A percentile compares a stretch with the other conserved stretches of the same genome.
Evolutionary conservation across 495 filamentous ascomycete genomes (phyloP).

Genomic region (Penicillium taxi): DNA sequence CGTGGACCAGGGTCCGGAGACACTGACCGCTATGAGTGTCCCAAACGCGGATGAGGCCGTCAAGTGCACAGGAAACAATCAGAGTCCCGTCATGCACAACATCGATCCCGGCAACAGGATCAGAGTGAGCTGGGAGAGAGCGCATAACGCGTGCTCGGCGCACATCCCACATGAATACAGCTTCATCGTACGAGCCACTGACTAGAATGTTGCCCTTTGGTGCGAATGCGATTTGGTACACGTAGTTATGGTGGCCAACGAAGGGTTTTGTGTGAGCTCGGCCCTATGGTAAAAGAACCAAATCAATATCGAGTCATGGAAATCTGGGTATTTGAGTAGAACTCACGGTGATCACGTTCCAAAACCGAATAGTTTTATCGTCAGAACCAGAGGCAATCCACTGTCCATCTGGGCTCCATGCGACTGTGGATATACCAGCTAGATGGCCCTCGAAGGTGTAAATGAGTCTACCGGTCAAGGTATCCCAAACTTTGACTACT

Average conservation of each 20-base stretch:
- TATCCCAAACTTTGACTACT: slow-evolving; percentile 86
- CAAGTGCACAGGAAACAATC: slow-evolving; percentile 78
- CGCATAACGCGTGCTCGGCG: slow-evolving; percentile 76
- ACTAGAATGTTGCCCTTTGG: slow-evolving; percentile 95
- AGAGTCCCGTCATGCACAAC: slow-evolving; percentile 89
- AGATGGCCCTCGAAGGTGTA: slow-evolving; percentile 91
- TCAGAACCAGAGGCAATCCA: slow-evolving; percentile 86
- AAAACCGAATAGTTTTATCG: slow-evolving; percentile 90
- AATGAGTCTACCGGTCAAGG: slow-evolving; percentile 62
- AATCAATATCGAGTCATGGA: neutral
- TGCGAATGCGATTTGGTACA: slow-evolving; percentile 86
- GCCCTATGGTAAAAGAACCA: slow-evolving; percentile 27
- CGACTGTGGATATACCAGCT: slow-evolving; percentile 80
- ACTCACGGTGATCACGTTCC: slow-evolving; percentile 71
- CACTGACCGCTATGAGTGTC: slow-evolving; percentile 95
- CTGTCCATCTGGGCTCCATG: slow-evolving; percentile 83
- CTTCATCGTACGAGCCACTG: slow-evolving; percentile 93
- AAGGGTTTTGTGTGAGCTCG: slow-evolving; percentile 58
- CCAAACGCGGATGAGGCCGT: slow-evolving; percentile 90
- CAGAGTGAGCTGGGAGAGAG: slow-evolving; percentile 85
- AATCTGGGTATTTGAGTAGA: slow-evolving; percentile 5
- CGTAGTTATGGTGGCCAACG: slow-evolving; percentile 88
- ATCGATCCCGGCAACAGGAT: slow-evolving; percentile 88
- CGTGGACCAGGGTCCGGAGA: slow-evolving; percentile 86
- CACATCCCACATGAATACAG: slow-evolving; percentile 94